Evolutionary conservation across 2,329 filamentous ascomycete genomes (phyloP), one percentile per base, ranked within the genome.

Genomic region (Pseudogymnoascus sp.): DNA sequence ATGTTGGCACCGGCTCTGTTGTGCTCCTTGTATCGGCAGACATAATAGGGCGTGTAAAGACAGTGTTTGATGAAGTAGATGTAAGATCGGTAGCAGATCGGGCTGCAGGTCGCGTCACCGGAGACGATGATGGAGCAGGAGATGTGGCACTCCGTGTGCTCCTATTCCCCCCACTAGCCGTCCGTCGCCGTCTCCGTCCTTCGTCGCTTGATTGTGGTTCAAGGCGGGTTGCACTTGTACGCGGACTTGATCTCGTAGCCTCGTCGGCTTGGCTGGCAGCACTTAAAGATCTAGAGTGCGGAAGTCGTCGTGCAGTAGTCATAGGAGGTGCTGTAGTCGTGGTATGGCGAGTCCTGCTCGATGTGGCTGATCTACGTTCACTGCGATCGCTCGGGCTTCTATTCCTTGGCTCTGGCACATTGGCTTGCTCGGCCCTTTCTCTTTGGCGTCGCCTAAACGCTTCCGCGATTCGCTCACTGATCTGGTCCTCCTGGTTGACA

Each of bases 381-480:
- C 68, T 66, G 7, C 64, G 65, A 37, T 70, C 70, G 70, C 66
- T 75, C 75, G 63, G 61, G 47, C 73, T 79, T 63, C 78, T 77
- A 67, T 77, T 75, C 9, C 73, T 71, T 18, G 75, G 68, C 68
- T 82, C 78, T 28, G 65, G 25, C 12, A 6, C 14, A 58, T 15
- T 35, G 9, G 5, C 57, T 38, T 76, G 75, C 11, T 82, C 78
- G n/a, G 78, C 71, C 62, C 83, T 76, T 64, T 86, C 84, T 43
- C 80, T 82, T 69, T 95, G 90, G 30, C 90, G 81, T 64, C 90
- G 82, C 62, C 90, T 80, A 70, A 95, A 96, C 1, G 91, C 91
- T 69, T 95, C 90, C 1, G 91, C 92, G 67, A 97, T 96, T 62
- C 89, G 86, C 69, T 93, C 89, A 65, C 90, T 96, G 14, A 97